Conservation (phyloP, 805 yeast genomes). For the Wilhelminamyces savonicus region DNA sequence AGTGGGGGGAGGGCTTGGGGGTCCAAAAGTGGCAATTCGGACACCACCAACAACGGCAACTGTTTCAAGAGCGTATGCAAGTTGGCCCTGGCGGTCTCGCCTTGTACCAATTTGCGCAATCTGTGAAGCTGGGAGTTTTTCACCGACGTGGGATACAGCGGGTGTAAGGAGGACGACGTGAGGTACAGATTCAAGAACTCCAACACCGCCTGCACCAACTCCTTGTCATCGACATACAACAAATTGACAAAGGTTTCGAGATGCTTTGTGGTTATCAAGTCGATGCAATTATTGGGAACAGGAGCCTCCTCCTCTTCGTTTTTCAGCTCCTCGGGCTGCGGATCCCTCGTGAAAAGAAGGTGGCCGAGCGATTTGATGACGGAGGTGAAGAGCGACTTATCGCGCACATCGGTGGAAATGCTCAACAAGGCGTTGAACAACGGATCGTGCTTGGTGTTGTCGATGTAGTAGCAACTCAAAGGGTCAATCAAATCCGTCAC, state of each 20-base stretch:
- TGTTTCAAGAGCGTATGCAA: conserved; percentile 48
- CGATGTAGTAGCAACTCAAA: conserved; percentile 73
- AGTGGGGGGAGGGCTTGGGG: conserved; percentile 16
- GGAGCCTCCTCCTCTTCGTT: conserved; percentile 5
- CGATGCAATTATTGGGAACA: conserved; percentile 35
- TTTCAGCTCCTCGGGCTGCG: conserved; percentile 3
- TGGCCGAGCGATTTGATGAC: conserved; percentile 75
- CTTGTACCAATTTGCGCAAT: conserved; percentile 45
- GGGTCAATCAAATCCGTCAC: conserved; percentile 79
- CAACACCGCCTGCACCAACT: conserved; percentile 63
- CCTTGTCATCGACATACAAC: conserved; percentile 63
- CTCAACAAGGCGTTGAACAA: conserved; percentile 52
- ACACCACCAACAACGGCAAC: conserved; percentile 51
- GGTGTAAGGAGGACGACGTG: conserved; percentile 48
- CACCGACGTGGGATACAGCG: conserved; percentile 19
- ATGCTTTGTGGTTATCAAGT: conserved; percentile 26
- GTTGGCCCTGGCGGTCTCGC: conserved; percentile 43
- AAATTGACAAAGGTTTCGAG: conserved; percentile 53
- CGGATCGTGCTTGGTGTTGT: conserved; percentile 64
- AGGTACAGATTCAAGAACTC: conserved; percentile 80
- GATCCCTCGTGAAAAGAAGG: conserved; percentile 45
- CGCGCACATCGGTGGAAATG: conserved; percentile 48
- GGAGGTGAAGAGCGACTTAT: conserved; percentile 64
- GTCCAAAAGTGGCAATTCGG: conserved; percentile 30
- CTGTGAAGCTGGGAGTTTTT: conserved; percentile 28